Conservation (phyloP, 306 rosid genomes). For the Ochetophila trinervis region DNA sequence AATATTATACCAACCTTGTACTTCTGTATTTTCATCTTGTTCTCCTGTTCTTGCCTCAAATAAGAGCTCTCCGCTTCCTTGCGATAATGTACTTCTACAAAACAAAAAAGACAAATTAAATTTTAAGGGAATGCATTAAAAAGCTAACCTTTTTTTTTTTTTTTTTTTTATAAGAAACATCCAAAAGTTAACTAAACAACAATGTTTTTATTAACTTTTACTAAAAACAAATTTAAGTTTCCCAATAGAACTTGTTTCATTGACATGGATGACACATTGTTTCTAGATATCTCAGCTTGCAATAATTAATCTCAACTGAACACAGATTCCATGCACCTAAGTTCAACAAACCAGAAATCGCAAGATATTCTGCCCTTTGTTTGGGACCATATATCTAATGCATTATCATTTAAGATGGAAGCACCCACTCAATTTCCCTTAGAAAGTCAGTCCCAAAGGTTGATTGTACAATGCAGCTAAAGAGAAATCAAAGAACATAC, state of each 20-base stretch:
- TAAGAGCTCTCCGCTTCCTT: conserved; percentile 56
- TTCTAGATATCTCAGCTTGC: background rate
- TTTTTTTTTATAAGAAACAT: too few relatives aligned
- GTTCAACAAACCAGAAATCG: background rate
- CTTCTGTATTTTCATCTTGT: conserved; percentile 49
- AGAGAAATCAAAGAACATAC: conserved; percentile 45
- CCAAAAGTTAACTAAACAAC: background rate
- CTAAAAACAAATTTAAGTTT: background rate
- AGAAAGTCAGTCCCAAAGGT: conserved; percentile 3
- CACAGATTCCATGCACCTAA: background rate
- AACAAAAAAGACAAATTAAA: conserved; percentile 15
- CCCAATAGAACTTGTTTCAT: background rate
- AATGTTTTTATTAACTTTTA: background rate
- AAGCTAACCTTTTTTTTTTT: too few relatives aligned
- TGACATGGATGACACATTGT: background rate
- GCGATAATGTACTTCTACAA: conserved; percentile 43
- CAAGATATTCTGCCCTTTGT: background rate
- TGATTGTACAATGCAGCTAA: conserved; percentile 12
- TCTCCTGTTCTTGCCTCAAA: conserved; percentile 50
- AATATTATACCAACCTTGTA: conserved; percentile 52
- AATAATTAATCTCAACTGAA: background rate
- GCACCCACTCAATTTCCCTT: background rate
- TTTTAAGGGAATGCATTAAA: too few relatives aligned
- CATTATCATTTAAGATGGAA: background rate
- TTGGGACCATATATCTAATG: background rate